Percentiles rank a stretch among this genome's conserved stretches.
Evolutionary conservation across 371 early-diverging fungal species (phyloP).

Genomic region (Mucor indicus): DNA sequence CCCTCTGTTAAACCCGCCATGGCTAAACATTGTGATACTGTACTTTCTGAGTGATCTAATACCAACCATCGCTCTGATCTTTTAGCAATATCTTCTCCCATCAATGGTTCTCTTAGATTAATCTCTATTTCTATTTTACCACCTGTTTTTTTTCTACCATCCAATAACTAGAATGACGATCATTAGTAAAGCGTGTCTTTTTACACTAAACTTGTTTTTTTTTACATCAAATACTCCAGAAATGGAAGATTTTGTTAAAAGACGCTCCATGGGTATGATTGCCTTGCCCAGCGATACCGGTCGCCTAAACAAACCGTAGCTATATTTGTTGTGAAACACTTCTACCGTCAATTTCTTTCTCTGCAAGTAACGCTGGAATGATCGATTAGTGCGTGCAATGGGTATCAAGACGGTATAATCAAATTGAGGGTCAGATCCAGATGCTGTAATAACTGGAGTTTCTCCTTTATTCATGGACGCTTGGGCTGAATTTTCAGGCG

Average conservation of each 20-base stretch:
- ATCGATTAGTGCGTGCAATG: constrained; percentile 61
- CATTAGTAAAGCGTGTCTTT: background rate
- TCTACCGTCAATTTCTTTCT: constrained; percentile 67
- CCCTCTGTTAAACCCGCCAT: constrained; percentile 26
- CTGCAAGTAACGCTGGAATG: constrained; percentile 65
- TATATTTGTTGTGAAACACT: constrained; percentile 63
- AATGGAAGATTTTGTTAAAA: constrained; percentile 65
- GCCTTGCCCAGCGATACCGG: constrained; percentile 65
- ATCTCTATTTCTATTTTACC: constrained; percentile 70
- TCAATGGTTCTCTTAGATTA: constrained; percentile 64
- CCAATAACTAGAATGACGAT: constrained; percentile 49
- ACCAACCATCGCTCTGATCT: constrained; percentile 73
- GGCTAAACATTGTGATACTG: constrained; percentile 10
- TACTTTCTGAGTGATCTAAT: constrained; percentile 50
- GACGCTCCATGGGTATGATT: constrained; percentile 49
- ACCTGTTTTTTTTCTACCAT: constrained; percentile 66
- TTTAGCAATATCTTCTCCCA: constrained; percentile 57
- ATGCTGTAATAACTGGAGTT: constrained; percentile 49
- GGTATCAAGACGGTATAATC: constrained; percentile 52
- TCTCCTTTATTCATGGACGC: constrained; percentile 64
- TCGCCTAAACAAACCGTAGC: constrained; percentile 56
- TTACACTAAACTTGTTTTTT: background rate
- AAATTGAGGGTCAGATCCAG: constrained; percentile 55
- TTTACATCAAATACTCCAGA: constrained; percentile 68
- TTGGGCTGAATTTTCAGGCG: constrained; percentile 56